These are phyloP conservation scores for Musa balbisiana DNA, from an alignment of 202 grass and related monocot species.

Conservation along the genomic window DNA sequence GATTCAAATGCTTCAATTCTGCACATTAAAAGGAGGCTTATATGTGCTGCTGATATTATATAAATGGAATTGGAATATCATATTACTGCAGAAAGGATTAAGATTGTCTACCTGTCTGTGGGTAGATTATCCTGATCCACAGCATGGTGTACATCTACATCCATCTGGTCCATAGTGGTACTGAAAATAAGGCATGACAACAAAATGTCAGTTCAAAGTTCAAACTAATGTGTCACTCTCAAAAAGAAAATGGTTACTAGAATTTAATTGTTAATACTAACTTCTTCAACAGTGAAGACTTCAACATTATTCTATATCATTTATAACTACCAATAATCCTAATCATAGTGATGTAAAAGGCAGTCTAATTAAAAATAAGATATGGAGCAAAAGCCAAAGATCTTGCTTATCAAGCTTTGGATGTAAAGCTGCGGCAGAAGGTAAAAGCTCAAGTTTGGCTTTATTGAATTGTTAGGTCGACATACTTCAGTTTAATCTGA, in stretches of 20 bases:
- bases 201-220: not conserved
- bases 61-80: not conserved
- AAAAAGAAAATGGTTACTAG: not conserved
- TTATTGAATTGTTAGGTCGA: too few relatives aligned
- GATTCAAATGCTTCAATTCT: constrained; percentile 66
- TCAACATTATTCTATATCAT: too few relatives aligned
- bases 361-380: too few relatives aligned
- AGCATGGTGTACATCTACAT: constrained; percentile 57
- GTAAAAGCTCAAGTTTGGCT: too few relatives aligned
- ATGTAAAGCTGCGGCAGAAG: too few relatives aligned
- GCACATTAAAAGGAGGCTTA: constrained; percentile 28
- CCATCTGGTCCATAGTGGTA: constrained; percentile 61
- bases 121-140: constrained; percentile 51
- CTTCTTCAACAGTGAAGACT: too few relatives aligned
- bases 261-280: not conserved
- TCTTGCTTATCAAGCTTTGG: too few relatives aligned
- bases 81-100: constrained; percentile 10
- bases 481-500: too few relatives aligned
- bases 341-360: too few relatives aligned
- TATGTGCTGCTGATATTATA: constrained; percentile 1
- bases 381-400: too few relatives aligned
- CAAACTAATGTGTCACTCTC: too few relatives aligned
- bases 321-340: too few relatives aligned
- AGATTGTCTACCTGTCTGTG: constrained; percentile 40
- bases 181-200: constrained; percentile 3